Base-by-base conservation (phyloP, 2,329 filamentous ascomycete species). In the Colletotrichum siamense region DNA sequence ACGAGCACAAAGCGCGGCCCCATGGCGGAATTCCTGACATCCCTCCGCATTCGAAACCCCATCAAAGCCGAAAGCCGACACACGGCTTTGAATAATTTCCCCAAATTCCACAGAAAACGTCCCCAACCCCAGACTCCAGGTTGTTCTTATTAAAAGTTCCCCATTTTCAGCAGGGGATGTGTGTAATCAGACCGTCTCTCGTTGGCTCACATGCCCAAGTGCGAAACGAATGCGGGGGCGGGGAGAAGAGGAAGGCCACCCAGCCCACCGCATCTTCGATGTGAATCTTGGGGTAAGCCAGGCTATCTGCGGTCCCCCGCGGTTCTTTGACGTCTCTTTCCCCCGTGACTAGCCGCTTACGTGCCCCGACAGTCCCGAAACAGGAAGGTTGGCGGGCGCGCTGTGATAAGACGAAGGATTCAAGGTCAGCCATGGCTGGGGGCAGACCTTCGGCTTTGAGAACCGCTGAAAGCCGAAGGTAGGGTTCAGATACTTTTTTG, bases 131-230 rank as follows among this genome's bases (percentile, higher is more conserved):
- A 30, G 57, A 44, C 22, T 62, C 55, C 15, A 18, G 57, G 13
- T 34, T 63, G 15, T 34, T 5, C 2, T 68, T 55, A 26, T 12
- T 68, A 36, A 26, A 52, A 52, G 6, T 32, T n/a, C 64, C 16
- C 24, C 7, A 49, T 57, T 18, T 16, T 7, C 65, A n/a, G 55
- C 22, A 26, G 52, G 15, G 55, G 24, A 13, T 16, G 49, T 69
- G 57, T 64, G 64, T 76, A 64, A 73, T 73, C 34, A 59, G 5
- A 18, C n/a, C 34, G 73, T 32, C 64, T 73, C 64, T 34, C 57
- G 73, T 76, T 73, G 73, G 73, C 64, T 73, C 73, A 59, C 73
- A 69, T 73, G 73, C 26, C 28, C 39, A 49, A n/a, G 28, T 73
- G 34, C 69, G 69, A 76, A 73, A 76, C 73, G 28, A 28, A 8